phyloP scores from a whole-genome alignment of 768 basidiomycete species.

The Leucosporidium scottii region DNA sequence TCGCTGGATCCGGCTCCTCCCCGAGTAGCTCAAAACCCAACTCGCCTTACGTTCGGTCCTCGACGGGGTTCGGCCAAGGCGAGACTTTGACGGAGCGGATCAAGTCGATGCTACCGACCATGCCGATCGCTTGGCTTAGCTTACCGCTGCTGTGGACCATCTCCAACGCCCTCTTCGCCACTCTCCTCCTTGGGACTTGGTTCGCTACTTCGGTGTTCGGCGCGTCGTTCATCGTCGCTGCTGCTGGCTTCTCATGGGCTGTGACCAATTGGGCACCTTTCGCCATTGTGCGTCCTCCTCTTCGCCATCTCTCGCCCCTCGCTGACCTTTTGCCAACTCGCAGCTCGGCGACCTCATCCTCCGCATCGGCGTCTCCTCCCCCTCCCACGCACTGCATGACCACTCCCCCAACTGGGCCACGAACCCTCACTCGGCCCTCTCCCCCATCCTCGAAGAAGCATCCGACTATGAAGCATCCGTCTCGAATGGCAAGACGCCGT shows the following conservation, averaged over 20 bases:
- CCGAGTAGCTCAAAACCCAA: neutral
- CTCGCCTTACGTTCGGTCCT: neutral
- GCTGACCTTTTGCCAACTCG: too few species aligned
- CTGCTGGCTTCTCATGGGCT: conserved; percentile 86
- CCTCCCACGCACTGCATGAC: conserved; percentile 7
- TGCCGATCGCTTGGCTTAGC: conserved; percentile 48
- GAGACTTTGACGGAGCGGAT: conserved; percentile 22
- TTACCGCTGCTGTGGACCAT: conserved; percentile 69
- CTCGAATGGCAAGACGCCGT: too few species aligned
- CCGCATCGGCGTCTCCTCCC: conserved; percentile 41
- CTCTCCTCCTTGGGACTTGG: conserved; percentile 65
- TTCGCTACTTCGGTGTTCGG: conserved; percentile 60
- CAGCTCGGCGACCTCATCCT: conserved; percentile 82
- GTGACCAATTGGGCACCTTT: conserved; percentile 89
- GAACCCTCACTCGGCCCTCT: neutral
- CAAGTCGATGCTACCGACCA: conserved; percentile 11
- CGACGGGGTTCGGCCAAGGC: neutral
- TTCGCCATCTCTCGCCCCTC: neutral
- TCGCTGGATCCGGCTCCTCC: conserved; percentile 29
- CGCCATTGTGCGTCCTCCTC: conserved; percentile 55
- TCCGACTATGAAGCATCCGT: too few species aligned
- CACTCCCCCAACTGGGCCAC: conserved; percentile 2
- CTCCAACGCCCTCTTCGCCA: conserved; percentile 64
- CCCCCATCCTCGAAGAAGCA: conserved; percentile 3
- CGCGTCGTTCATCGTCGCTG: conserved; percentile 67